Percentiles rank a stretch among this genome's conserved stretches.
phyloP scores from a whole-genome alignment of 2,329 filamentous ascomycete species.

The Cryphonectria naterciae region DNA sequence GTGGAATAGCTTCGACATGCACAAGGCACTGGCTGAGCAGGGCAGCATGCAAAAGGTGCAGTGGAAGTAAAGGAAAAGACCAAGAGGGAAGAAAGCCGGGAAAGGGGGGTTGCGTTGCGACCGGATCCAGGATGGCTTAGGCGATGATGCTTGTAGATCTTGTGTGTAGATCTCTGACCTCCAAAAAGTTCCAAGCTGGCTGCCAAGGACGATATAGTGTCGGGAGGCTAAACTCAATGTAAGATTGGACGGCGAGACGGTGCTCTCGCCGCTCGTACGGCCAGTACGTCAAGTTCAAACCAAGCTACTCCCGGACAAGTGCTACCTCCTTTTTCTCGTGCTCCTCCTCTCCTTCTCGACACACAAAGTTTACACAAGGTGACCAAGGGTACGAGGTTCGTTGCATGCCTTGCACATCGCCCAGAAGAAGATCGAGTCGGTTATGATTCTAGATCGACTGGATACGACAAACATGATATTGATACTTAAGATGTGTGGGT shows the following conservation, averaged over 20 bases:
- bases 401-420: not conserved
- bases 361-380: not conserved
- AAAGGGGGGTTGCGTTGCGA: not conserved
- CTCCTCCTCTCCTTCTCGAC: not conserved
- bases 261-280: conserved; percentile 1
- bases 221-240: conserved; percentile 11
- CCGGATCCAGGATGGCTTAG: not conserved
- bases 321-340: not conserved
- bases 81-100: not conserved
- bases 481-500: not conserved
- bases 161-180: not conserved
- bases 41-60: conserved; percentile 84
- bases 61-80: conserved; percentile 52
- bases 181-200: not conserved
- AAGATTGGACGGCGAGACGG: not conserved
- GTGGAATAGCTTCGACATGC: conserved; percentile 88
- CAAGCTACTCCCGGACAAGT: conserved; percentile 1
- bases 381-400: not conserved
- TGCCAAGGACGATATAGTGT: conserved; percentile 8
- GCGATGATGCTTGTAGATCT: not conserved
- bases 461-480: not conserved
- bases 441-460: not conserved
- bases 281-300: not conserved
- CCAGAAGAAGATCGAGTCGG: not conserved
- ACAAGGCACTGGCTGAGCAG: conserved; percentile 78